A percentile compares a stretch with the other conserved stretches of the same genome.
Evolutionary conservation across 441 rosid genomes (phyloP).

Genomic region (Rhodomyrtus psidioides): DNA sequence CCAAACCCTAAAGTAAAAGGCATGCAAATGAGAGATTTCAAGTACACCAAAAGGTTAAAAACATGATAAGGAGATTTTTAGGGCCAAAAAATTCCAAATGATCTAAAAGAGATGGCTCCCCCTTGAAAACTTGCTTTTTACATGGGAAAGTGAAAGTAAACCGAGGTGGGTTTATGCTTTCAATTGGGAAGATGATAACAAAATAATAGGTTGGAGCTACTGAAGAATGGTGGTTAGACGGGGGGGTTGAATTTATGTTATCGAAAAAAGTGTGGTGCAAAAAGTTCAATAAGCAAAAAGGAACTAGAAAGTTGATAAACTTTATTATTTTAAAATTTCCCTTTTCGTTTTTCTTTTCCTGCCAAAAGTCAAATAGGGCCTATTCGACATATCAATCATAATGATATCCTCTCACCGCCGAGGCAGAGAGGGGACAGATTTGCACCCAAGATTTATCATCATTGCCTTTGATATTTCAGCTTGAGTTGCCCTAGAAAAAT

Average conservation of each 20-base stretch:
- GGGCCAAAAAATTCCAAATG: background rate
- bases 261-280: slow-evolving; percentile 1
- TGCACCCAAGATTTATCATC: slow-evolving; percentile 88
- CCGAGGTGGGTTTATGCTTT: slow-evolving; percentile 1
- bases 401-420: slow-evolving; percentile 61
- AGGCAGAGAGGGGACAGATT: slow-evolving; percentile 48
- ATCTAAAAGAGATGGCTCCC: background rate
- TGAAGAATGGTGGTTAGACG: slow-evolving; percentile 52
- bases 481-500: background rate
- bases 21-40: background rate
- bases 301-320: slow-evolving; percentile 34
- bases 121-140: background rate
- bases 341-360: background rate
- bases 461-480: slow-evolving; percentile 37
- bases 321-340: slow-evolving; percentile 8
- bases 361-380: slow-evolving; percentile 59
- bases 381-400: slow-evolving; percentile 37
- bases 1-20: background rate
- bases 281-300: slow-evolving; percentile 21
- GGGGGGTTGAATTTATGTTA: slow-evolving; percentile 6
- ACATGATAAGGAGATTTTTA: background rate
- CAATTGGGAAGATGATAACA: slow-evolving; percentile 35
- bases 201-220: slow-evolving; percentile 33
- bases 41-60: background rate
- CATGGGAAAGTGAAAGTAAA: background rate